Conservation (phyloP, 257 asterid genomes). For the Apocynum venetum region DNA sequence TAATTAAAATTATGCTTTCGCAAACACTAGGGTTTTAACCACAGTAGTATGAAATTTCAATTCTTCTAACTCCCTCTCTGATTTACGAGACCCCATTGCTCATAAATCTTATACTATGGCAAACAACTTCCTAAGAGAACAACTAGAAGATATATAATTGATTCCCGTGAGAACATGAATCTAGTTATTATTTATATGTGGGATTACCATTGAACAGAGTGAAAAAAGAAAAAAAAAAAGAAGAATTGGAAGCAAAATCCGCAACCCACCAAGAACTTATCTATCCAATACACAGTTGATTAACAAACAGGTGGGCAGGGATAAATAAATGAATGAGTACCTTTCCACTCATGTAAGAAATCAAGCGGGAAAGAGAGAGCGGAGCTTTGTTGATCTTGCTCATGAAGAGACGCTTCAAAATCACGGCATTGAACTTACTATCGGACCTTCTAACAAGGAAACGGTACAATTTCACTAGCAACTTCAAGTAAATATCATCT, state of each 20-base stretch:
- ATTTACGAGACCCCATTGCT: neutral
- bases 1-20: neutral
- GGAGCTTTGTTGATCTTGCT: constrained; percentile 87
- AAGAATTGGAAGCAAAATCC: neutral
- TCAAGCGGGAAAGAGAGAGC: constrained; percentile 76
- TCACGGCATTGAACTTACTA: constrained; percentile 76
- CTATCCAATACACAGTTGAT: neutral
- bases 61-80: neutral
- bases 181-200: too few relatives aligned
- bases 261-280: neutral
- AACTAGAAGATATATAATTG: neutral
- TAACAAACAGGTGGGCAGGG: neutral
- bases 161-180: neutral
- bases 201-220: neutral
- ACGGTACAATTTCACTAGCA: constrained; percentile 80
- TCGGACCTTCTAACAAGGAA: constrained; percentile 90
- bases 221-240: neutral
- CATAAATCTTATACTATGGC: neutral
- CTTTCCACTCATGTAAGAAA: constrained; percentile 62
- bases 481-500: constrained; percentile 60
- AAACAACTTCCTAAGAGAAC: neutral
- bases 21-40: neutral
- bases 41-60: neutral
- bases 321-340: constrained; percentile 21
- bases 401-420: constrained; percentile 84